phyloP scores from a whole-genome alignment of 2,329 filamentous ascomycete genomes.

The Volutella citrinella region DNA sequence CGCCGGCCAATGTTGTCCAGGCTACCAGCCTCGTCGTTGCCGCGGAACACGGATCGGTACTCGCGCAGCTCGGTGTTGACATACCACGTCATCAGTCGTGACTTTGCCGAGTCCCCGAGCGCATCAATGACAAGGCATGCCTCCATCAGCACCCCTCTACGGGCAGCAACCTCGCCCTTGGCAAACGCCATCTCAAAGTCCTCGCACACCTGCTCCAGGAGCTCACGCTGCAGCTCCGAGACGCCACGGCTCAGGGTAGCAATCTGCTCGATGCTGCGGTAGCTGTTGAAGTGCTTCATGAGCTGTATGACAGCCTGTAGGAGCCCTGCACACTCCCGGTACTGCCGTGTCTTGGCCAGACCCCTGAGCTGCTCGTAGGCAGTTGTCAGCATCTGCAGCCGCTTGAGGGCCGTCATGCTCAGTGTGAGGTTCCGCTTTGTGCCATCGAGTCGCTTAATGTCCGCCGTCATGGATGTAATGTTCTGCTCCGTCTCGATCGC shows the following conservation, averaged over 20 bases:
- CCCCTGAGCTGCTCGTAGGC: constrained; percentile 95
- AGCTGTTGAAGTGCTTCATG: constrained; percentile 98
- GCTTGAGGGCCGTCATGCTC: constrained; percentile 96
- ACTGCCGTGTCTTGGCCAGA: constrained; percentile 81
- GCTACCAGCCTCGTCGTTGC: constrained; percentile 93
- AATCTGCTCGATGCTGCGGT: constrained; percentile 96
- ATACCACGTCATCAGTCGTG: constrained; percentile 89
- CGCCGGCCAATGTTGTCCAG: constrained; percentile 93
- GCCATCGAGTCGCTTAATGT: constrained; percentile 95
- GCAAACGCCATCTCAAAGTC: constrained; percentile 96
- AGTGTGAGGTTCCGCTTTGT: constrained; percentile 95
- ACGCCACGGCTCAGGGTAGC: constrained; percentile 90
- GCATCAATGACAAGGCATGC: constrained; percentile 94
- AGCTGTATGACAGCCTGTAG: constrained; percentile 94
- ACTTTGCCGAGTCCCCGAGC: constrained; percentile 80
- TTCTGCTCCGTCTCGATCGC: constrained; percentile 91
- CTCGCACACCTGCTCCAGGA: constrained; percentile 97
- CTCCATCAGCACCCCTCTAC: constrained; percentile 72
- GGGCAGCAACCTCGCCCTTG: constrained; percentile 74
- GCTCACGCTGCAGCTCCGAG: constrained; percentile 84
- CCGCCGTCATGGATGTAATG: constrained; percentile 97
- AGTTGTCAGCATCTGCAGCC: constrained; percentile 96
- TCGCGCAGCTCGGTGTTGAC: constrained; percentile 95
- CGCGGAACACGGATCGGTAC: constrained; percentile 92
- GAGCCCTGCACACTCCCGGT: constrained; percentile 89